These are phyloP conservation scores for Xylaria sp. DNA, from an alignment of 2,329 filamentous ascomycete species.

Conservation along the genomic window DNA sequence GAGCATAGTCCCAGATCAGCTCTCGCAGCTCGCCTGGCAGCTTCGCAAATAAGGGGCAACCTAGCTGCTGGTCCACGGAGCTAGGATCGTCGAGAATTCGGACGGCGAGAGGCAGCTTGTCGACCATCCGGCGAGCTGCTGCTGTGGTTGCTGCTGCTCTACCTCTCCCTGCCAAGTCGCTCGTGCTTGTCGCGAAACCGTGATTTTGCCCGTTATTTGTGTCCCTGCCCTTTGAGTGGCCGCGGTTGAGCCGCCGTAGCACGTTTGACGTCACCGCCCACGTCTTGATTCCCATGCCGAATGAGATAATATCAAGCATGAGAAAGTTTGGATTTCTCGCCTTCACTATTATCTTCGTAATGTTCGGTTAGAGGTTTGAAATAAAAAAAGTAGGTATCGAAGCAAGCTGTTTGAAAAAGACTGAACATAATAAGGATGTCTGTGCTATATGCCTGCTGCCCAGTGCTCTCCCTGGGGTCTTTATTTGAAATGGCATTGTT, in stretches of 20 bases:
- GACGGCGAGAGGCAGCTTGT: slow-evolving; percentile 38
- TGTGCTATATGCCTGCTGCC: slow-evolving; percentile 16
- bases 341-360: not conserved
- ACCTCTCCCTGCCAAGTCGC: slow-evolving; percentile 21
- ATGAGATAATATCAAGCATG: slow-evolving; percentile 35
- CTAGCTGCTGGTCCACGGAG: slow-evolving; percentile 36
- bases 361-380: not conserved
- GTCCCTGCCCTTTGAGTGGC: slow-evolving; percentile 16
- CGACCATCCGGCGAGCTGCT: slow-evolving; percentile 18
- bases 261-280: slow-evolving; percentile 39
- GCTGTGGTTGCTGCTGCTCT: slow-evolving; percentile 13
- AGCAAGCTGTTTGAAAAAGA: slow-evolving; percentile 1
- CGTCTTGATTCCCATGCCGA: slow-evolving; percentile 33
- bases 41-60: slow-evolving; percentile 40
- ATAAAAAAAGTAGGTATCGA: not conserved
- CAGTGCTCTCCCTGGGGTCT: slow-evolving; percentile 12
- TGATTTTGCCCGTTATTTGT: slow-evolving; percentile 12
- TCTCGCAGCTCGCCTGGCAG: slow-evolving; percentile 46
- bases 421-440: slow-evolving; percentile 3
- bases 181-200: slow-evolving; percentile 6
- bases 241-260: slow-evolving; percentile 26
- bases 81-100: slow-evolving; percentile 35
- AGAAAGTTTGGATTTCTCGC: not conserved
- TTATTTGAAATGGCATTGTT: slow-evolving; percentile 30
- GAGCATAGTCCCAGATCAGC: slow-evolving; percentile 45